Evolutionary conservation across 495 filamentous ascomycete genomes (phyloP).

Genomic region (Parathielavia hyrcaniae): DNA sequence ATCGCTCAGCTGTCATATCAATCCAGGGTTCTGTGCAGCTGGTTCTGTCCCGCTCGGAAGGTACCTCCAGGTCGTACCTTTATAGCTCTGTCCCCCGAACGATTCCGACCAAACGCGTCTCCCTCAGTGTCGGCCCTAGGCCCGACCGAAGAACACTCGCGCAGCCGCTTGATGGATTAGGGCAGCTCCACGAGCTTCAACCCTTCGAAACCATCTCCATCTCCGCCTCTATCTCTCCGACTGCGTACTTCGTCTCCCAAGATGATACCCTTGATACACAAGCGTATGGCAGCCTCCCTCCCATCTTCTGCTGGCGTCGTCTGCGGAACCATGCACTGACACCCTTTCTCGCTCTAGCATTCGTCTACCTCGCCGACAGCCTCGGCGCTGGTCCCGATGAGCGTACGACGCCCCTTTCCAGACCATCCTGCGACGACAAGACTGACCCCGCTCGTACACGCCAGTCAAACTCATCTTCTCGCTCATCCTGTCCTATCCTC

Average conservation of each 20-base stretch:
- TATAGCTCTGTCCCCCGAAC: too few species aligned
- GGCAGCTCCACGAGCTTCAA: not conserved
- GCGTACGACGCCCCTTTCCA: constrained; percentile 44
- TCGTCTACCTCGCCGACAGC: constrained; percentile 55
- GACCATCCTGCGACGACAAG: not conserved
- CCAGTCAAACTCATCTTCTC: constrained; percentile 89
- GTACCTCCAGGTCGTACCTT: too few species aligned
- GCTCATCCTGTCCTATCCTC: constrained; percentile 87
- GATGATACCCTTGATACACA: constrained; percentile 86
- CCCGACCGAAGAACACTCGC: not conserved
- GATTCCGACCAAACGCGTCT: too few species aligned
- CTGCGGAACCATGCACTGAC: constrained; percentile 1
- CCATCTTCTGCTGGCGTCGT: constrained; percentile 8
- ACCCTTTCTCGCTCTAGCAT: constrained; percentile 49
- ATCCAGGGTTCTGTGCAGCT: too few species aligned
- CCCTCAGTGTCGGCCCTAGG: not conserved
- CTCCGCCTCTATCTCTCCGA: too few species aligned
- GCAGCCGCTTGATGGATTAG: not conserved
- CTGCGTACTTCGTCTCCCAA: constrained; percentile 8
- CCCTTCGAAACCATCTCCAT: not conserved
- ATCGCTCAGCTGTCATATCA: too few species aligned
- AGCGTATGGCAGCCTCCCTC: constrained; percentile 48
- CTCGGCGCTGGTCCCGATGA: constrained; percentile 83
- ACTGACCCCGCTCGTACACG: constrained; percentile 21
- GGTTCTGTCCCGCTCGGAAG: too few species aligned